These are phyloP conservation scores for Mycena pura DNA, from an alignment of 768 basidiomycete genomes.

Conservation along the genomic window DNA sequence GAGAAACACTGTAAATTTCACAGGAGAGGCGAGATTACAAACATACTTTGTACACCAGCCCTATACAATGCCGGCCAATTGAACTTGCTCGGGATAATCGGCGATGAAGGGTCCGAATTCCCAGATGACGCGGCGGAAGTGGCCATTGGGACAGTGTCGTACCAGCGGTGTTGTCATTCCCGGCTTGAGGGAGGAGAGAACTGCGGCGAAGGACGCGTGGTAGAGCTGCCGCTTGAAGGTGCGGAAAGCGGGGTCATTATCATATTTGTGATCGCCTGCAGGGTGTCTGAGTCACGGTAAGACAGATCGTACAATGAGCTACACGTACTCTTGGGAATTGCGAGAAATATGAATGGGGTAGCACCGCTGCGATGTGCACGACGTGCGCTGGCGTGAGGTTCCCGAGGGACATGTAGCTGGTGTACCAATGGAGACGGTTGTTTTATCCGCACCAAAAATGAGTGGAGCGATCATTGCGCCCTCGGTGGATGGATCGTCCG, in stretches of 20 bases:
- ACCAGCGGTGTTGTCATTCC: slow-evolving; percentile 23
- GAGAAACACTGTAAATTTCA: background rate
- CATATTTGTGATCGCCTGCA: slow-evolving; percentile 18
- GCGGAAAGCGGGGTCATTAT: slow-evolving; percentile 14
- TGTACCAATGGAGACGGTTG: slow-evolving; percentile 31
- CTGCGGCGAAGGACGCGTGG: slow-evolving; percentile 13
- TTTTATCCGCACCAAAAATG: slow-evolving; percentile 34
- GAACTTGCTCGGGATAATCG: slow-evolving; percentile 39
- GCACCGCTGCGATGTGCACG: slow-evolving; percentile 32
- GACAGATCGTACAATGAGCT: too few species aligned
- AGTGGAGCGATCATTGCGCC: slow-evolving; percentile 6
- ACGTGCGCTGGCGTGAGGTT: slow-evolving; percentile 27
- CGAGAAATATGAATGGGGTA: slow-evolving; percentile 30
- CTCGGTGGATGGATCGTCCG: slow-evolving; percentile 7
- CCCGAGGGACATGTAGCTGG: slow-evolving; percentile 27
- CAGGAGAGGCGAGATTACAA: background rate
- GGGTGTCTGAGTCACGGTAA: background rate
- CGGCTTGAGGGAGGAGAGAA: slow-evolving; percentile 10
- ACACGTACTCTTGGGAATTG: slow-evolving; percentile 38
- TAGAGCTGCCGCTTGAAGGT: slow-evolving; percentile 28
- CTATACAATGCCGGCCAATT: slow-evolving; percentile 23
- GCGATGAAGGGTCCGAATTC: slow-evolving; percentile 35
- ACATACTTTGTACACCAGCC: slow-evolving; percentile 16
- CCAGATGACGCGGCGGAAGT: slow-evolving; percentile 32
- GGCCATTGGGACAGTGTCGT: slow-evolving; percentile 34